Evolutionary conservation across 1,284 basidiomycete genomes (phyloP), one percentile per base, ranked within the genome.

Genomic region (Kwoniella shivajii): DNA sequence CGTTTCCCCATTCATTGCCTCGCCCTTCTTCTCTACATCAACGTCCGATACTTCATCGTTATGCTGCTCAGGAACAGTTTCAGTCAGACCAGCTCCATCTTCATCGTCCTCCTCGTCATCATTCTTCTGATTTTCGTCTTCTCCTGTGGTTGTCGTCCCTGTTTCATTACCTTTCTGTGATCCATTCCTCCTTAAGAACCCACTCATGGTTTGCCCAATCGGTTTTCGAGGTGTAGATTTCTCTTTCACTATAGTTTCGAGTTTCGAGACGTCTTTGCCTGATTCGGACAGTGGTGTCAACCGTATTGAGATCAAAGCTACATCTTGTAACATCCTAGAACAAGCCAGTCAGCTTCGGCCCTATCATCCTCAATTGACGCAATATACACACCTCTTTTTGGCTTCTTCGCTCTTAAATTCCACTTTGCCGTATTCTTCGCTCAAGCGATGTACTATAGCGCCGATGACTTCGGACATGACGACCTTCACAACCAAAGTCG

Each of bases 391-490:
- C 91, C 88, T 84, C 56, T 86, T 84, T 78, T 93, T 95, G 16
- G 89, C 91, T 54, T 87, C 88, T 56, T 86, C 84, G 64, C 83
- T 85, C 54, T 88, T 89, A 39, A 96, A 80, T 63, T 92, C 88
- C 49, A 95, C 85, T 69, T 83, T 85, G 44, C 80, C 80, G 74
- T 88, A 95, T 73, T 92, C 90, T 70, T 93, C 90, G 37, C 87
- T 86, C 10, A 97, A 81, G 44, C 89, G 85, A 73, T 89, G 86
- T 73, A 92, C 92, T 74, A 95, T 92, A n/a, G 89, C 86, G 22
- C 87, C 88, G 62, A 94, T 88, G 14, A 96, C 92, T 74, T 94
- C 90, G 30, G 86, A 85, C 89, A 95, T 93, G 68, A 97, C 90
- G 71, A 84, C 85, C 89, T 93, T 70, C 14, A n/a, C 14, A 18